Base-by-base conservation (phyloP, 352 stramenopile species). In the Globisporangium uncinulatum region DNA sequence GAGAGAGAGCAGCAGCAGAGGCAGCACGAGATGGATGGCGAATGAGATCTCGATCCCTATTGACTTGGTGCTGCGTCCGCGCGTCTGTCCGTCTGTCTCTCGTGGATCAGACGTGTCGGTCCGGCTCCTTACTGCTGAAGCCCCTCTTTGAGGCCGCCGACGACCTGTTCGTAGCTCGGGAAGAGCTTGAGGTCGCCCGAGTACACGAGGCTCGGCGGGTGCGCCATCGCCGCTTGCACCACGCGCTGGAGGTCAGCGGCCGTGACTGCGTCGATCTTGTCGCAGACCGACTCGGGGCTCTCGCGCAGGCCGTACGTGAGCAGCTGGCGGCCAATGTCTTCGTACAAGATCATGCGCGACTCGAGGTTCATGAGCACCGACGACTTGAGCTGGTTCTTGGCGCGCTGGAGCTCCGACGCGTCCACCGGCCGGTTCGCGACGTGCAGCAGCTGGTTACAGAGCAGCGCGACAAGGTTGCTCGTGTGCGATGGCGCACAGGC, bases 281-380 rank as follows among this genome's bases (percentile, higher is more conserved):
- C 72, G 61, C 83, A 94, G 17, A 97, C 85, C 17, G 72, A 75
- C 58, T 87, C 79, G n/a, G 89, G 86, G 58, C 85, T 89, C 70
- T 98, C 89, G 44, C 94, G 80, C 50, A 89, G 72, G 20, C 95
- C 96, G 71, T 99, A 99, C 13, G 97, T 99, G 29, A 99, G 82
- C 37, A 99, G 77, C 52, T 99, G 97, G 29, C 97, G 85, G 4
- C 92, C 97, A 68, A 99, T 98, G 78, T 99, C 97, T 81, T 99
- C 97, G 73, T 98, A 99, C 60, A 99, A 68, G 51, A 99, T 94
- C 70, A 99, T 86, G 31, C 97, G 80, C 24, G 87, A 98, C 81
- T 99, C 97, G 48, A 99, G 85, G 66, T 99, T 98, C 75, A 98
- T 99, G 48, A 99, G 81, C 45, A 99, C 90, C 54, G 97, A 98